These are phyloP conservation scores for Saccharomycopsis fibuligera DNA, from an alignment of 805 yeast species.

Conservation along the genomic window DNA sequence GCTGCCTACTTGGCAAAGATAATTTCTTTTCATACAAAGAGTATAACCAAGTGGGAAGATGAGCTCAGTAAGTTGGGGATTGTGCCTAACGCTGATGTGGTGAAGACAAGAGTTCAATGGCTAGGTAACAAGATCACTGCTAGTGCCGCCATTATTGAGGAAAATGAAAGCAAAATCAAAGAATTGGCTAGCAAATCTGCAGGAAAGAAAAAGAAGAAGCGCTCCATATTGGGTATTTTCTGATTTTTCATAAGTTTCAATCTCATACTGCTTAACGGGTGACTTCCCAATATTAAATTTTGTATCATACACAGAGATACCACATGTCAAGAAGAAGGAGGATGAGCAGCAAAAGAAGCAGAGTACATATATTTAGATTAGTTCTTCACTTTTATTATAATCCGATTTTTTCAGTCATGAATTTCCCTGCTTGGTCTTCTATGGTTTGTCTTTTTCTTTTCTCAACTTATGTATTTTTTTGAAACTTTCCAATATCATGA, in stretches of 20 bases:
- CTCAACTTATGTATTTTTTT: too few relatives aligned
- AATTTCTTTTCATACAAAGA: conserved; percentile 52
- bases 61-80: conserved; percentile 59
- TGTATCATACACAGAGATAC: too few relatives aligned
- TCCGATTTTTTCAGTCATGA: too few relatives aligned
- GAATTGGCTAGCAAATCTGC: conserved; percentile 23
- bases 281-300: too few relatives aligned
- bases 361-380: not conserved
- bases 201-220: not conserved
- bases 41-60: conserved; percentile 60
- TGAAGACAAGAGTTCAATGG: conserved; percentile 59
- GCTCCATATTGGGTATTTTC: not conserved
- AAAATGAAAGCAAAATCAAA: conserved; percentile 41
- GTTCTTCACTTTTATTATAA: not conserved
- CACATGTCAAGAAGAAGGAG: not conserved
- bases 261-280: too few relatives aligned
- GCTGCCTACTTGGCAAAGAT: conserved; percentile 49
- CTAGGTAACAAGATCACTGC: conserved; percentile 59
- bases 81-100: conserved; percentile 44
- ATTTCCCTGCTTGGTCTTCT: too few relatives aligned
- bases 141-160: conserved; percentile 45
- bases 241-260: too few relatives aligned
- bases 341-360: not conserved
- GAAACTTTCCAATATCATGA: too few relatives aligned
- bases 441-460: too few relatives aligned